phyloP scores from a whole-genome alignment of 1,139 yeast species.

The Geotrichum australiense region DNA sequence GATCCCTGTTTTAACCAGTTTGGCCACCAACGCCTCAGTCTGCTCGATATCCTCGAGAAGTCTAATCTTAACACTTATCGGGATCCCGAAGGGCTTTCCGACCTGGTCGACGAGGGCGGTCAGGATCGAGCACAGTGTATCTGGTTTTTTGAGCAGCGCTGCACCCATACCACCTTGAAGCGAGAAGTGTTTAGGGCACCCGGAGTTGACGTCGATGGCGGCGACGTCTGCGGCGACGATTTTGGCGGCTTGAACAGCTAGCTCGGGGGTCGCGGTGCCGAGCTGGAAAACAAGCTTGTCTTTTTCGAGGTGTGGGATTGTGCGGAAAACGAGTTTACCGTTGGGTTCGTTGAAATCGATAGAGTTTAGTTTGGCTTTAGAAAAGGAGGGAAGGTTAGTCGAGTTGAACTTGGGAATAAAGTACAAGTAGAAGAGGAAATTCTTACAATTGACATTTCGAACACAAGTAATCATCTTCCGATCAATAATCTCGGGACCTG shows the following conservation, averaged over 20 bases:
- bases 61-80: conserved; percentile 87
- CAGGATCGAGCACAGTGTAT: conserved; percentile 61
- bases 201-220: conserved; percentile 90
- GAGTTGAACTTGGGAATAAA: conserved; percentile 18
- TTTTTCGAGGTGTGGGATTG: conserved; percentile 54
- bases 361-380: conserved; percentile 29
- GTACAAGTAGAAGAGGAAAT: conserved; percentile 33
- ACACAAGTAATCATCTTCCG: conserved; percentile 67
- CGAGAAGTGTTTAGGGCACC: conserved; percentile 68
- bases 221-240: conserved; percentile 78
- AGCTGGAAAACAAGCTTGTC: conserved; percentile 74
- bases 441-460: conserved; percentile 60
- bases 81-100: conserved; percentile 67
- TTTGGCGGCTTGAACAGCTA: conserved; percentile 83
- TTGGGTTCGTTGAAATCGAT: conserved; percentile 36
- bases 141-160: conserved; percentile 78
- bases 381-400: not conserved
- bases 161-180: conserved; percentile 97
- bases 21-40: conserved; percentile 55
- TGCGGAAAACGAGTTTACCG: conserved; percentile 58
- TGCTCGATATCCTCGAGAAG: conserved; percentile 54
- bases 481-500: conserved; percentile 81
- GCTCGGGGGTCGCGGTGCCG: conserved; percentile 76
- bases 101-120: conserved; percentile 63
- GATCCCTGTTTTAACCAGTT: conserved; percentile 74